Percentiles rank a stretch among this genome's conserved stretches.
phyloP scores from a whole-genome alignment of 345 rosid genomes.

The Dipteronia sinensis region DNA sequence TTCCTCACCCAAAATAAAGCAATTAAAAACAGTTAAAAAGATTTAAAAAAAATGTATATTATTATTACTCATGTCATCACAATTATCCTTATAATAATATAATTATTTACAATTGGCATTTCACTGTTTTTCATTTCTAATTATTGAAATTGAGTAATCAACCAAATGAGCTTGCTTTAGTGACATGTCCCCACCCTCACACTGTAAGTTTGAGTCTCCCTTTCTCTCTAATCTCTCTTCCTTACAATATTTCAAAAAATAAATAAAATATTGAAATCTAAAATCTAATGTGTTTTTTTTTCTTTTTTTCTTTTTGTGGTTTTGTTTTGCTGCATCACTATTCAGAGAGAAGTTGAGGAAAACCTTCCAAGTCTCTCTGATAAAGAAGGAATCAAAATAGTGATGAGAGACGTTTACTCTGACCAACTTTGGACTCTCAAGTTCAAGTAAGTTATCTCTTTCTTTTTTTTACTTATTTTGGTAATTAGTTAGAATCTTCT shows the following conservation, averaged over 20 bases:
- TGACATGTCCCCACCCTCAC: no score
- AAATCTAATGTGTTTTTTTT: not conserved
- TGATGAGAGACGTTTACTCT: conserved; percentile 51
- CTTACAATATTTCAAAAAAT: no score
- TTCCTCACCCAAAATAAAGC: conserved; percentile 19
- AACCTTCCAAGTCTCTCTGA: conserved; percentile 63
- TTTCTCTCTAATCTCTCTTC: no score
- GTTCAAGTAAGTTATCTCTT: conserved; percentile 59
- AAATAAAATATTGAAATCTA: no score
- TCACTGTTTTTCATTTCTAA: no score
- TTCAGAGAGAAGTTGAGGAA: conserved; percentile 69
- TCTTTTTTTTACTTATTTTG: not conserved
- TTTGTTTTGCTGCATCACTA: conserved; percentile 15
- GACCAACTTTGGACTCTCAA: conserved; percentile 51
- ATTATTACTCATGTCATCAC: not conserved
- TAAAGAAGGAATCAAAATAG: conserved; percentile 63
- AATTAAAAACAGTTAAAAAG: not conserved
- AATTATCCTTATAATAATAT: not conserved
- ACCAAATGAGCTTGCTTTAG: not conserved
- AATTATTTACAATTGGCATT: not conserved
- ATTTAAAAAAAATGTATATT: not conserved
- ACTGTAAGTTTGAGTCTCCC: no score
- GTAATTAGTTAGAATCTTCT: not conserved
- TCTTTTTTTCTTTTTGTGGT: no score
- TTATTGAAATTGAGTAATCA: no score